Base-by-base conservation (phyloP, 306 rosid genomes). In the Styphnolobium japonicum region DNA sequence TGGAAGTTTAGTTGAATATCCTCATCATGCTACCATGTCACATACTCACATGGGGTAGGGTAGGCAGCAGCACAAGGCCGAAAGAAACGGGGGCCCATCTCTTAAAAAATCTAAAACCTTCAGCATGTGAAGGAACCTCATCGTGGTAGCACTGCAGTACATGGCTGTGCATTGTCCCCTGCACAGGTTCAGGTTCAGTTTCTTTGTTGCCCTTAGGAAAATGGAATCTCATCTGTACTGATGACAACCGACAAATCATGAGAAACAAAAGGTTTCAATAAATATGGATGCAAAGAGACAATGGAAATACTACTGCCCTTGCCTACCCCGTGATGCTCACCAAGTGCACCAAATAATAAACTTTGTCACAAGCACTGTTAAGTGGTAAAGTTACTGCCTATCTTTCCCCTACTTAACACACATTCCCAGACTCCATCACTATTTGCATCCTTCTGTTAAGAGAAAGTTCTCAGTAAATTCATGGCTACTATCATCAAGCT, bases 241-340 rank as follows among this genome's bases (percentile, higher is more conserved):
- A 21, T 12, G 9, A 53, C 45, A 67, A 68, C 83, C 80, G 82
- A 78, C 83, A 85, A 51, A 43, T 45, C 71, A 55, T 55, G 49
- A 73, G 64, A 82, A 80, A 80, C 84, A 68, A 46, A 60, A 5
- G 71, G 48, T 36, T 52, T 27, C 31, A 58, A 72, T 66, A 70
- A 81, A 77, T 74, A 64, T 40, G 87, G 78, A 21, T 76, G 89
- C 79, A 86, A 25, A 90, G 85, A 72, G 73, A 79, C 53, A 75
- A 67, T 5, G 1, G 14, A 72, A 34, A 58, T 73, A 61, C 72
- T 45, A 18, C 46, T 69, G 3, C 16, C 61, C 63, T 77, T 49
- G 72, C 74, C 71, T 67, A 62, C 42, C 91, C 86, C 94, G 89
- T 90, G 94, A 90, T 52, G 16, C 58, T 62, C 65, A 85, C 79